Evolutionary conservation across 2,329 filamentous ascomycete genomes (phyloP), one percentile per base, ranked within the genome.

Genomic region (Neocatenulostroma microsporum): DNA sequence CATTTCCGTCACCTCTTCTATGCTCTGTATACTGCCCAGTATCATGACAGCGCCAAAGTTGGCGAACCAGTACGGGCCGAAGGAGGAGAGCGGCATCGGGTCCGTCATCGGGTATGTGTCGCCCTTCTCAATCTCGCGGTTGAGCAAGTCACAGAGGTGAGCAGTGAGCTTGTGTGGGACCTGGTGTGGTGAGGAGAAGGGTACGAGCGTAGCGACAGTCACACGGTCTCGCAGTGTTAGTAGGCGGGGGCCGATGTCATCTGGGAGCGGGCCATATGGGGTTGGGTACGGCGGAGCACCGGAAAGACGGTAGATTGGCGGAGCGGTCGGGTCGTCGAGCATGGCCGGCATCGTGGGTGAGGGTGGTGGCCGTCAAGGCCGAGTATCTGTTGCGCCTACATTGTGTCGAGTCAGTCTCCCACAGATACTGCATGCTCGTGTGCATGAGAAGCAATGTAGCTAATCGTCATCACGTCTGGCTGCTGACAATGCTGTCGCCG

Each of bases 31-130:
- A 51, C 81, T 77, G 39, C 87, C 86, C 27, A 91, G 69, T 15
- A 94, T 69, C 84, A 94, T 91, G 57, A 94, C 78, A 32, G 84
- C 85, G 30, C 77, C 85, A 55, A 94, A 94, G 61, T 87, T 86
- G 54, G 85, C 82, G 60, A 94, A 89, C 87, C 87, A 94, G 64
- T 93, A 91, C 36, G 74, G 68, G 8, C 79, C 80, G 56, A 94
- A 94, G 45, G 73, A 75, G 14, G 83, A 77, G n/a, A 81, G 66
- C 4, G 80, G 68, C 62, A 94, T 76, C 13, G 78, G 69, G 35
- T 88, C 80, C 51, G 81, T 76, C 82, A 93, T 89, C 15, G 87
- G 85, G 60, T 94, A 94, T 1, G 87, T 93, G 60, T 94, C 86
- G 39, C 87, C 87, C 61, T 85, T 84, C 55, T 91, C 84, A 54